A percentile compares a stretch with the other conserved stretches of the same genome.
These are phyloP conservation scores for Phaeoacremonium minimum DNA, from an alignment of 2,329 filamentous ascomycete genomes.

Conservation along the genomic window DNA sequence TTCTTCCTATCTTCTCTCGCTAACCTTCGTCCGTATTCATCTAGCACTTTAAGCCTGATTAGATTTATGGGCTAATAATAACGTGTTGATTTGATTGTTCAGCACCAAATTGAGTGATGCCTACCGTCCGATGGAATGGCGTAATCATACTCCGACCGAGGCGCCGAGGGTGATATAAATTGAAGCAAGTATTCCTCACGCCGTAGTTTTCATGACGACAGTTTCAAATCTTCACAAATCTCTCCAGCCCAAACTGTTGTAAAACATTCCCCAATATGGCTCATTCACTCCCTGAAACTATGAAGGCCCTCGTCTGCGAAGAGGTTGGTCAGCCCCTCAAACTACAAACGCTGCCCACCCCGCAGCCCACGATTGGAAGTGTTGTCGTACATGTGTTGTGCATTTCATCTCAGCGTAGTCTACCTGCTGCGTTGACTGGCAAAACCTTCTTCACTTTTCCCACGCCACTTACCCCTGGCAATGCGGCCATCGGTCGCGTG, in stretches of 20 bases:
- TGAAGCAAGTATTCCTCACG: neutral
- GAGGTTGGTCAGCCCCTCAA: conserved; percentile 5
- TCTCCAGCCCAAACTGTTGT: neutral
- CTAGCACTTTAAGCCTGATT: neutral
- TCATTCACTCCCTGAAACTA: conserved; percentile 8
- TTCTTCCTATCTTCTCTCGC: neutral
- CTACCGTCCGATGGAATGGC: too few species aligned
- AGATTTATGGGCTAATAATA: too few species aligned
- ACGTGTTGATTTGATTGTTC: too few species aligned
- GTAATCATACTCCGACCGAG: neutral
- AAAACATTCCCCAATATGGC: neutral
- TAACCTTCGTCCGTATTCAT: neutral
- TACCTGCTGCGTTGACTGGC: conserved; percentile 5
- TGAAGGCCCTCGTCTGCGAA: conserved; percentile 12
- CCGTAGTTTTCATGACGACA: neutral
- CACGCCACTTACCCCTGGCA: conserved; percentile 21
- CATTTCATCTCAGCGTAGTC: conserved; percentile 1
- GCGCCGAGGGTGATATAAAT: neutral
- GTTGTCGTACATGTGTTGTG: conserved; percentile 12
- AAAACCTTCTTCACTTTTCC: conserved; percentile 15
- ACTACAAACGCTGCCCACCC: conserved; percentile 10
- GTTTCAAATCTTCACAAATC: neutral
- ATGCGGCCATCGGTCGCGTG: conserved; percentile 25
- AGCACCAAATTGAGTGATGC: too few species aligned
- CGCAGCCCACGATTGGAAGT: conserved; percentile 8